Evolutionary conservation across 805 yeast genomes (phyloP), one percentile per base, ranked within the genome.

Genomic region (Spathaspora arborariae): DNA sequence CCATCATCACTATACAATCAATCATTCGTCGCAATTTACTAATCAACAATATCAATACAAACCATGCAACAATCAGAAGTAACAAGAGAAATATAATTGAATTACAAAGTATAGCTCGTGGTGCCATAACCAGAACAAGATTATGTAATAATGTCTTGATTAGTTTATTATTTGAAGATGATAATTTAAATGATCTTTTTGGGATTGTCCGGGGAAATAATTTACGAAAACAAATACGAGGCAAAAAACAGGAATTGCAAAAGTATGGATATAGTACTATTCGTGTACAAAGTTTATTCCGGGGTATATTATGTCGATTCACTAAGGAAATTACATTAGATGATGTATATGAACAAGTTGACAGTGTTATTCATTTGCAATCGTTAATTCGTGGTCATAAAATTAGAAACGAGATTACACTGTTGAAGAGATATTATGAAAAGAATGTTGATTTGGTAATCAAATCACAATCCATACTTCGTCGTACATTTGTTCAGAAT

Each of bases 391-490:
- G 86, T 55, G 89, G 87, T 8, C 56, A 48, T 15, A 41, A 61
- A 0, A 46, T 73, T 3, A 72, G 91, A 50, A 51, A 53, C 1
- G 55, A 60, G 5, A 50, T 75, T 11, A 51, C 51, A 3, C 62
- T 63, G 2, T 68, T 55, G 64, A 37, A 57, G 48, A 60, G 60
- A 1, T 75, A 81, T 66, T 92, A 88, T 65, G 59, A 60, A 15
- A 60, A 63, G 4, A 82, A 88, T 56, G 59, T 78, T 35, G 75
- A 72, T n/a, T 74, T 78, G 35, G 79, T 94, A 13, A 71, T 88
- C 50, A 78, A 74, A 56, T 79, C 91, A 15, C 99, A 94, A 67
- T 83, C 89, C 42, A 71, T 72, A 34, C 75, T 92, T 46, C 78
- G 90, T 47, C 83, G 89, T 26, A 72, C 76, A 53, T 77, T 80